A percentile compares a stretch with the other conserved stretches of the same genome.
Conservation (phyloP, 176 grass and related monocot species). For the Olyra latifolia region DNA sequence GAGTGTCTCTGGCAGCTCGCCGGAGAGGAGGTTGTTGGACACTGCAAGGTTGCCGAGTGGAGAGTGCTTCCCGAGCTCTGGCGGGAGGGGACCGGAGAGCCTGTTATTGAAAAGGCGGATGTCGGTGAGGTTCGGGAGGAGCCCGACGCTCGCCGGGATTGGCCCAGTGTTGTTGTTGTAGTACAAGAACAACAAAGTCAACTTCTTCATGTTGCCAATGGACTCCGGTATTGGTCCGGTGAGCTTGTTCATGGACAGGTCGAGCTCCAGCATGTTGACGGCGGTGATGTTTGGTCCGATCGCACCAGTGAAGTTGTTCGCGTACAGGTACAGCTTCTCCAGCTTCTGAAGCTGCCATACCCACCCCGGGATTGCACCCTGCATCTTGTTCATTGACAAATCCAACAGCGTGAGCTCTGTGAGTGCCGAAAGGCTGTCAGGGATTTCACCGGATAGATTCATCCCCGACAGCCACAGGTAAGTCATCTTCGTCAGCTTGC, state of each 20-base stretch:
- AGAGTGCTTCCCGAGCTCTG: slow-evolving; percentile 54
- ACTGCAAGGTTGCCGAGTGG: slow-evolving; percentile 32
- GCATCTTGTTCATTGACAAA: slow-evolving; percentile 31
- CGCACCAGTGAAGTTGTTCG: slow-evolving; percentile 30
- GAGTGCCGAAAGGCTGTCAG: not conserved
- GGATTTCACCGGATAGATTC: slow-evolving; percentile 39
- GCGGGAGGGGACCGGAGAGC: slow-evolving; percentile 37
- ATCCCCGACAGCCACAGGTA: slow-evolving; percentile 30
- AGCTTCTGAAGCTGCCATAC: slow-evolving; percentile 51
- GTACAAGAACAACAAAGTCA: slow-evolving; percentile 36
- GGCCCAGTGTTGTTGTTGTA: slow-evolving; percentile 40
- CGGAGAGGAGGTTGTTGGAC: slow-evolving; percentile 35
- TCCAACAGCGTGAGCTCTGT: slow-evolving; percentile 31
- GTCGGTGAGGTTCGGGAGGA: slow-evolving; percentile 19
- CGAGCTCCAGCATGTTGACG: slow-evolving; percentile 24
- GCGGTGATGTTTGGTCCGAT: slow-evolving; percentile 22
- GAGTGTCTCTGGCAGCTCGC: slow-evolving; percentile 42
- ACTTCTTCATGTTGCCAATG: slow-evolving; percentile 39
- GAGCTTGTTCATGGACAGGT: slow-evolving; percentile 45
- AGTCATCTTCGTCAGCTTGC: slow-evolving; percentile 36
- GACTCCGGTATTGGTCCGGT: slow-evolving; percentile 36
- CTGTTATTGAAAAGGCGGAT: slow-evolving; percentile 44
- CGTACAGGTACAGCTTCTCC: slow-evolving; percentile 14
- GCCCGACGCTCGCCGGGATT: slow-evolving; percentile 42
- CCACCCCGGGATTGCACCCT: slow-evolving; percentile 37